A percentile compares a stretch with the other conserved stretches of the same genome.
These are phyloP conservation scores for Exophiala oligosperma DNA, from an alignment of 2,329 filamentous ascomycete genomes.

Conservation along the genomic window DNA sequence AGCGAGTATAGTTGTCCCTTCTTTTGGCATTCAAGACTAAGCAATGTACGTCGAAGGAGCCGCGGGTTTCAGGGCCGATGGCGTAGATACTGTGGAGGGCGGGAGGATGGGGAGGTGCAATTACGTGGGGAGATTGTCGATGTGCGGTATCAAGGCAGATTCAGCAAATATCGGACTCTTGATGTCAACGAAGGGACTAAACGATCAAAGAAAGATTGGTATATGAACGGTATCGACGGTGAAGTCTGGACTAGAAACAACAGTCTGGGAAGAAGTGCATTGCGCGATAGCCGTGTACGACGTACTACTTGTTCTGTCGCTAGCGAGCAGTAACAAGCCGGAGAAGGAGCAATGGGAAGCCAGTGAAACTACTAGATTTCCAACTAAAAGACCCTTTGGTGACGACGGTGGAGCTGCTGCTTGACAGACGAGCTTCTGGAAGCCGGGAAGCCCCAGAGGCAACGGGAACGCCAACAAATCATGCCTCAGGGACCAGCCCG, in stretches of 20 bases:
- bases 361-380: not conserved
- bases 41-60: not conserved
- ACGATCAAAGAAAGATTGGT: not conserved
- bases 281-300: not conserved
- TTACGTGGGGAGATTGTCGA: not conserved
- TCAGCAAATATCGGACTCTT: not conserved
- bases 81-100: no score
- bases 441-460: not conserved
- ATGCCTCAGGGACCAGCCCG: not conserved
- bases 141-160: not conserved
- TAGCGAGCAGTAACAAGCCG: not conserved
- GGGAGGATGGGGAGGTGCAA: not conserved
- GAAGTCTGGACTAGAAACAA: not conserved
- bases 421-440: not conserved
- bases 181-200: not conserved
- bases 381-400: no score
- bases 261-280: not conserved
- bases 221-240: not conserved
- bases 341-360: not conserved
- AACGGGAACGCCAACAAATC: not conserved
- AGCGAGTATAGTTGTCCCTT: not conserved
- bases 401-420: not conserved
- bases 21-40: not conserved
- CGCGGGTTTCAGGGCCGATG: not conserved
- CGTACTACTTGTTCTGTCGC: not conserved